A percentile compares a stretch with the other conserved stretches of the same genome.
These are phyloP conservation scores for Cladosporium velox DNA, from an alignment of 2,329 filamentous ascomycete genomes.

Conservation along the genomic window DNA sequence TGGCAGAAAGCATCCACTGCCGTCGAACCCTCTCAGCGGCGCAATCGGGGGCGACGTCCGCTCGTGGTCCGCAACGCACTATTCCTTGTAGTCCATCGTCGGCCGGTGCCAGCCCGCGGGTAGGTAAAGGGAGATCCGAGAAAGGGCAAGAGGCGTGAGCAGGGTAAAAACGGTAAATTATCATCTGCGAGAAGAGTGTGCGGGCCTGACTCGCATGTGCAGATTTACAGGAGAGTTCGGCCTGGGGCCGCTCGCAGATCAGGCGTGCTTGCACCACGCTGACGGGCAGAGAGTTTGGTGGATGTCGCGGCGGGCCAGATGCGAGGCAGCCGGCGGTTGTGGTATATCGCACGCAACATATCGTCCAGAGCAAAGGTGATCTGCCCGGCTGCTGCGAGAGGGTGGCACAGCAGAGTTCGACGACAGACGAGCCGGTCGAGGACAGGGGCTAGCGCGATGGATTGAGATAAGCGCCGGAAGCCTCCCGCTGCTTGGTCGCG, in stretches of 20 bases:
- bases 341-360: slow-evolving; percentile 43
- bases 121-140: slow-evolving; percentile 6
- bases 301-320: slow-evolving; percentile 36
- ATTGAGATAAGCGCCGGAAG: neutral
- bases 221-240: slow-evolving; percentile 13
- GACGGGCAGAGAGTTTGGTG: neutral
- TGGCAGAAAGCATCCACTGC: neutral
- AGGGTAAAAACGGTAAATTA: slow-evolving; percentile 18
- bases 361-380: neutral
- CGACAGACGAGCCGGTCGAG: slow-evolving; percentile 1
- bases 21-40: neutral
- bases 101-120: neutral
- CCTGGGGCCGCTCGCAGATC: slow-evolving; percentile 2
- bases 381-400: neutral
- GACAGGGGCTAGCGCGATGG: slow-evolving; percentile 4
- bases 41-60: slow-evolving; percentile 9
- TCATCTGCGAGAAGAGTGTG: slow-evolving; percentile 14
- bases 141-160: slow-evolving; percentile 14
- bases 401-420: slow-evolving; percentile 9
- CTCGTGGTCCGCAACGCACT: neutral
- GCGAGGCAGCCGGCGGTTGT: slow-evolving; percentile 68
- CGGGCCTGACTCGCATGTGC: slow-evolving; percentile 17
- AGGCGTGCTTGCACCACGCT: neutral
- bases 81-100: slow-evolving; percentile 11
- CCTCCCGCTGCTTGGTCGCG: neutral